phyloP scores from a whole-genome alignment of 768 basidiomycete genomes.

The Mycena vulgaris region DNA sequence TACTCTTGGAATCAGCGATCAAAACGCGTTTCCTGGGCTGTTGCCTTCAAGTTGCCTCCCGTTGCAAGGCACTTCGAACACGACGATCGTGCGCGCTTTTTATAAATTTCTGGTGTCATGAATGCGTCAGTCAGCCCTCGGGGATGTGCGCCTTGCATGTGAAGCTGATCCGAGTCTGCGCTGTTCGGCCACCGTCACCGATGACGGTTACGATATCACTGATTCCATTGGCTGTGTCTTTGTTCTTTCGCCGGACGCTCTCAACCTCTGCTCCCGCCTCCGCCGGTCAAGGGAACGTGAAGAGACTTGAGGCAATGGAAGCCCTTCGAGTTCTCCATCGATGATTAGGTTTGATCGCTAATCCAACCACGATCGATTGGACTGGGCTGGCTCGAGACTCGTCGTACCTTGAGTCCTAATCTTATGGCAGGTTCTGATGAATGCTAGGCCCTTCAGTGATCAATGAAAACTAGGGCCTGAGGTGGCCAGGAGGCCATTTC shows the following conservation, averaged over 20 bases:
- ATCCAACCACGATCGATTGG: neutral
- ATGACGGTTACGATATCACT: neutral
- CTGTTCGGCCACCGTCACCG: neutral
- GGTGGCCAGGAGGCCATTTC: no score
- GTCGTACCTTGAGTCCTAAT: no score
- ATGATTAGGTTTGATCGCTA: slow-evolving; percentile 13
- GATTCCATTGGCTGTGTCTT: no score
- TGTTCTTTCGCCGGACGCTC: no score
- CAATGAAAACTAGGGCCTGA: no score
- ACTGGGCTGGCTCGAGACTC: no score
- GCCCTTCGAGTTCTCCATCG: no score
- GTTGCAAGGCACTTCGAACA: neutral
- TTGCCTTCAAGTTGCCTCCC: neutral
- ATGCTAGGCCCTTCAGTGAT: no score
- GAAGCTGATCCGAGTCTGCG: neutral
- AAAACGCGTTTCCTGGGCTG: slow-evolving; percentile 8
- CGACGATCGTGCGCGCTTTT: neutral
- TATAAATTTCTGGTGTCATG: slow-evolving; percentile 1
- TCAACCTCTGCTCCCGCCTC: no score
- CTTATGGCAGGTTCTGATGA: no score
- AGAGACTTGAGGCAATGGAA: no score
- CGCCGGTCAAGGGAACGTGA: neutral
- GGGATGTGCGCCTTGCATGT: no score
- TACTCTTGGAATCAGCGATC: neutral
- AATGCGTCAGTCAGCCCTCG: neutral